Evolutionary conservation across 768 basidiomycete genomes (phyloP).

Genomic region (Leccinum variicolor): DNA sequence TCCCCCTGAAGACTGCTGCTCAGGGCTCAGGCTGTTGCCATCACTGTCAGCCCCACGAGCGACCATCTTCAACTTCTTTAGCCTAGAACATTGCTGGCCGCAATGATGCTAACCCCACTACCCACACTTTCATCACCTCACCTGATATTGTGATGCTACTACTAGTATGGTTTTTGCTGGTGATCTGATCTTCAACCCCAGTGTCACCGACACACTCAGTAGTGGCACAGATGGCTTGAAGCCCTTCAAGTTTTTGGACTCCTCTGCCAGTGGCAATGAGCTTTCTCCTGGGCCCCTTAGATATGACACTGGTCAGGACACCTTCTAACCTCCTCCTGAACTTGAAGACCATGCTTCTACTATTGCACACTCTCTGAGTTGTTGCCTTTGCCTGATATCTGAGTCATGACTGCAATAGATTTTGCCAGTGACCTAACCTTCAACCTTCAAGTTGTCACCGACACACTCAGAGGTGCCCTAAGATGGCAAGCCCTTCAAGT

Average conservation of each 20-base stretch:
- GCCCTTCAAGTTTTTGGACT: too few relatives aligned
- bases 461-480: too few relatives aligned
- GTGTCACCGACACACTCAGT: constrained; percentile 74
- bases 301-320: constrained; percentile 95
- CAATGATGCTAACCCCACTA: constrained; percentile 99
- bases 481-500: too few relatives aligned
- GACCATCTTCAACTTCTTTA: too few relatives aligned
- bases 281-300: constrained; percentile 95
- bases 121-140: constrained; percentile 93
- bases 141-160: constrained; percentile 93
- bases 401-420: too few relatives aligned
- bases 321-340: constrained; percentile 90
- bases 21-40: too few relatives aligned
- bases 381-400: constrained; percentile 39
- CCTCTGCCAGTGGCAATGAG: constrained; percentile 83
- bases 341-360: constrained; percentile 80
- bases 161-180: constrained; percentile 97
- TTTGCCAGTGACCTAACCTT: too few relatives aligned
- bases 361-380: too few relatives aligned
- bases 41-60: too few relatives aligned
- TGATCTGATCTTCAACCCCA: constrained; percentile 95
- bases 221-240: constrained; percentile 87
- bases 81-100: constrained; percentile 99
- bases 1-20: too few relatives aligned
- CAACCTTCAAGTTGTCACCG: too few relatives aligned